phyloP scores from a whole-genome alignment of 73 alveolate genomes.

The Paramecium octaurelia region DNA sequence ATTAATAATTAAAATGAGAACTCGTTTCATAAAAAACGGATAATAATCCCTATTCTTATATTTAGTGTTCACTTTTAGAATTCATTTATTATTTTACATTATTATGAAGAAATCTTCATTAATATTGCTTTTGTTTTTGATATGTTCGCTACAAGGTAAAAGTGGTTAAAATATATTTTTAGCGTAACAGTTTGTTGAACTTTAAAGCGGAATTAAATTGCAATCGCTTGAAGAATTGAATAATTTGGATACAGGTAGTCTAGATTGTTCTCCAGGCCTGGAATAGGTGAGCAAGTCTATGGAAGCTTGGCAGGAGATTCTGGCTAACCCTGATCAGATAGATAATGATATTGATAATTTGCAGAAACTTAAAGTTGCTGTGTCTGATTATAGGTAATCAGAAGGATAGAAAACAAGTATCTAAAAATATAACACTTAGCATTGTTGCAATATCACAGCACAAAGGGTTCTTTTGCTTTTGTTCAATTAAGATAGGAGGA shows the following conservation, averaged over 20 bases:
- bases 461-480: conserved; percentile 14
- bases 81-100: conserved; percentile 12
- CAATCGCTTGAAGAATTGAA: background rate
- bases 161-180: background rate
- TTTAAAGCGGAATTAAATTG: background rate
- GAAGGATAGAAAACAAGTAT: background rate
- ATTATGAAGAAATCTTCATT: conserved; percentile 21
- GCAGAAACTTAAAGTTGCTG: conserved; percentile 8
- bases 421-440: background rate
- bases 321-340: background rate
- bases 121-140: conserved; percentile 7
- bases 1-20: background rate
- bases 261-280: conserved; percentile 3
- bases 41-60: conserved; percentile 15
- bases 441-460: background rate
- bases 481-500: background rate
- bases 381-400: background rate
- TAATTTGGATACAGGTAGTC: background rate
- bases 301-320: conserved; percentile 18
- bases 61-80: background rate
- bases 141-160: conserved; percentile 27
- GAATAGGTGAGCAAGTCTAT: background rate
- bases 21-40: conserved; percentile 8
- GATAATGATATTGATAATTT: conserved; percentile 21
- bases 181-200: conserved; percentile 23